Evolutionary conservation across 345 rosid species (phyloP).

Genomic region (Heritiera littoralis): DNA sequence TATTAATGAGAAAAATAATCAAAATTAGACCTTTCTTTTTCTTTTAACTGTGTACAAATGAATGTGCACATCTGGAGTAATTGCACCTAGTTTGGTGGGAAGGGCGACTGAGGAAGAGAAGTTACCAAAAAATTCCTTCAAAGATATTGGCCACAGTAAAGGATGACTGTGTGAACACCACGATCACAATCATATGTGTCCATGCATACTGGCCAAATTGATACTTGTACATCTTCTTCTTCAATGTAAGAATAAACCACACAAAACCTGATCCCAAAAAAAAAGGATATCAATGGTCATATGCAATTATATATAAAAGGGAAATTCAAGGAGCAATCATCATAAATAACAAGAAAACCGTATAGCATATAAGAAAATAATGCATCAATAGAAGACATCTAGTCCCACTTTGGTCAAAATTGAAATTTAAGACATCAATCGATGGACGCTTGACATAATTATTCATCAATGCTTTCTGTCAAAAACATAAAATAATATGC

Average conservation of each 20-base stretch:
- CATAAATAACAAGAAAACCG: background rate
- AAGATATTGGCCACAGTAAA: constrained; percentile 98
- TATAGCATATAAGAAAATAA: background rate
- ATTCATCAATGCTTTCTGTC: background rate
- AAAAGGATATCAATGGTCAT: constrained; percentile 1
- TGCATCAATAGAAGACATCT: background rate
- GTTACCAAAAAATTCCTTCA: constrained; percentile 98
- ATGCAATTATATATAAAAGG: background rate
- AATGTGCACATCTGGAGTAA: background rate
- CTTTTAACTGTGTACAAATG: background rate
- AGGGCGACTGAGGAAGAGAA: background rate
- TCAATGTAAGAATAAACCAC: constrained; percentile 96
- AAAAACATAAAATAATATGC: background rate
- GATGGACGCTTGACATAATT: background rate
- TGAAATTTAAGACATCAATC: background rate
- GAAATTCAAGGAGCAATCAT: background rate
- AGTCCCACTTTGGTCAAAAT: background rate
- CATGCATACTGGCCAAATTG: constrained; percentile 99
- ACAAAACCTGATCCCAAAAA: constrained; percentile 65
- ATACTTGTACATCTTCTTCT: constrained; percentile 99
- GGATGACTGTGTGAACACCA: constrained; percentile 91
- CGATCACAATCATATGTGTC: constrained; percentile 98
- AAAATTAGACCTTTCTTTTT: background rate
- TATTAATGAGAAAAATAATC: background rate
- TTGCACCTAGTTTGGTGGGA: background rate